These are phyloP conservation scores for Trichaptum fuscoviolaceum DNA, from an alignment of 768 basidiomycete species.

Conservation along the genomic window DNA sequence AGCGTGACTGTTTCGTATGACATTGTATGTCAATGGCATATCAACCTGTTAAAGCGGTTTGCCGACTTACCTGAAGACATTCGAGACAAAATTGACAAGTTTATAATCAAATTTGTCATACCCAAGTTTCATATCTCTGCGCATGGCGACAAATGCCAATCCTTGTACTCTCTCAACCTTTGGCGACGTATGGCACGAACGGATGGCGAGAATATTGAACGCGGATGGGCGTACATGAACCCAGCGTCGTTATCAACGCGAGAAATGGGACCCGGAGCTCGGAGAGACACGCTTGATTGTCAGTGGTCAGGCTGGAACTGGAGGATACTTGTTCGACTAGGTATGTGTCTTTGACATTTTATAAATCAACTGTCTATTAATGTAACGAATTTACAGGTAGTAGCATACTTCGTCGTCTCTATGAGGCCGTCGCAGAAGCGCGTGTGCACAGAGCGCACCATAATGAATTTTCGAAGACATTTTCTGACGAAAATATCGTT, in stretches of 20 bases:
- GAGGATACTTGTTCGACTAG: constrained; percentile 1
- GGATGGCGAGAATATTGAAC: constrained; percentile 27
- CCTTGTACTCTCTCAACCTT: constrained; percentile 19
- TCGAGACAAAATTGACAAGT: neutral
- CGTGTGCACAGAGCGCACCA: neutral
- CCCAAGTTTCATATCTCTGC: constrained; percentile 11
- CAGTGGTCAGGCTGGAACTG: constrained; percentile 2
- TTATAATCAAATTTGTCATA: neutral
- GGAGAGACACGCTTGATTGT: constrained; percentile 14
- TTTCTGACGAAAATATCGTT: neutral
- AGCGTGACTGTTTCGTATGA: constrained; percentile 23
- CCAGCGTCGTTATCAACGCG: constrained; percentile 17
- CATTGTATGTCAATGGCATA: constrained; percentile 20
- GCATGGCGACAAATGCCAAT: constrained; percentile 8
- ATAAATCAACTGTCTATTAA: neutral
- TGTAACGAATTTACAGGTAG: neutral
- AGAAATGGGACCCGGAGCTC: constrained; percentile 27
- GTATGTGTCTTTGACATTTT: neutral
- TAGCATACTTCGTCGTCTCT: neutral
- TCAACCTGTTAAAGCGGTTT: constrained; percentile 18
- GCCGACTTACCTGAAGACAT: neutral
- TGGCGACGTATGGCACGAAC: constrained; percentile 18
- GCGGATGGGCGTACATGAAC: constrained; percentile 21
- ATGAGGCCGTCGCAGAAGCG: neutral
- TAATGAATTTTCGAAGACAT: neutral